Conservation (phyloP, 257 asterid genomes). For the Striga asiatica region DNA sequence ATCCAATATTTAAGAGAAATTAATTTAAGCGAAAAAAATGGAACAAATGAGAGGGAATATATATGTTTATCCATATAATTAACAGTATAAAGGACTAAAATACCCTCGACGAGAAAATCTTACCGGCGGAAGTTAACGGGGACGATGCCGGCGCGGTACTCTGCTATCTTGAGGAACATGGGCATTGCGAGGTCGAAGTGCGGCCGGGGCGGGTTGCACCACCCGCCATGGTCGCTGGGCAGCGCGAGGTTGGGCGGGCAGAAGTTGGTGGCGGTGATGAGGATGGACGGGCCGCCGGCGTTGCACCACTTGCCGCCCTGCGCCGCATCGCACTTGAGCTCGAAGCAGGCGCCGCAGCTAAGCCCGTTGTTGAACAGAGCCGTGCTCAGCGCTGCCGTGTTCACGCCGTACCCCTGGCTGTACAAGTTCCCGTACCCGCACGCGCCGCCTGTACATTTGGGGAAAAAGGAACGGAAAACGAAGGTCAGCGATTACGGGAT, state of each 20-base stretch:
- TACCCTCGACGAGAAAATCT: background rate
- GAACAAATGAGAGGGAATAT: too few species aligned
- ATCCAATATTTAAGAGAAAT: too few species aligned
- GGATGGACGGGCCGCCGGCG: constrained; percentile 28
- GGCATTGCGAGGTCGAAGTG: constrained; percentile 39
- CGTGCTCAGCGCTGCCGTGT: constrained; percentile 39
- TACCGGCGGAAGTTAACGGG: constrained; percentile 38
- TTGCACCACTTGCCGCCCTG: constrained; percentile 30
- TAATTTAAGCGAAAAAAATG: too few species aligned
- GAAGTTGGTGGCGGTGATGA: constrained; percentile 34
- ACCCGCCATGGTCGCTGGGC: constrained; percentile 34
- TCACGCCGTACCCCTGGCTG: constrained; percentile 36
- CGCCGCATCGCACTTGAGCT: constrained; percentile 31
- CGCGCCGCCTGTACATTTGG: background rate
- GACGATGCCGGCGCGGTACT: constrained; percentile 39
- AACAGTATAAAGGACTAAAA: background rate
- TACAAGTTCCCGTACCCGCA: constrained; percentile 33
- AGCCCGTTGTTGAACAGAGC: constrained; percentile 37
- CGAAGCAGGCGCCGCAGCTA: constrained; percentile 38
- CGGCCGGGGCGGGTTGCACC: constrained; percentile 39
- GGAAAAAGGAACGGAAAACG: background rate
- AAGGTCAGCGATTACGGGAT: background rate
- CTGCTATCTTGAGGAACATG: constrained; percentile 17
- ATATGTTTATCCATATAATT: too few species aligned
- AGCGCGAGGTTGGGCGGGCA: constrained; percentile 35